Evolutionary conservation across 164 flowering plant species (phyloP).

Genomic region (Sedum album): DNA sequence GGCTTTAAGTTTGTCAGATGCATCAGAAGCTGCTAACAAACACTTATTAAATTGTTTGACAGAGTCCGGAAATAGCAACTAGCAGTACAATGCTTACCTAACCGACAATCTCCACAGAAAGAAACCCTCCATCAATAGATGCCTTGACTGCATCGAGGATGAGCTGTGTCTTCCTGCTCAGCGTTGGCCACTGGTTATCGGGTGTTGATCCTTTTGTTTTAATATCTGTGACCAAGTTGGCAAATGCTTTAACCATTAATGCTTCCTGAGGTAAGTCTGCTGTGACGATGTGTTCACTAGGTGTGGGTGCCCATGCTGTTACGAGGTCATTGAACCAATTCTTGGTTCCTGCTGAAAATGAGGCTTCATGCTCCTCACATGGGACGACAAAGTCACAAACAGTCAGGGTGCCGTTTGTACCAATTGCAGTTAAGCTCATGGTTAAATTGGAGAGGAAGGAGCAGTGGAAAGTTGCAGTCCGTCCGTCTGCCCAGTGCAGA

Average conservation of each 20-base stretch:
- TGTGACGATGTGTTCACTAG: slow-evolving; percentile 32
- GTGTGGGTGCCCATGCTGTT: slow-evolving; percentile 31
- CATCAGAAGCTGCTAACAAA: too few relatives aligned
- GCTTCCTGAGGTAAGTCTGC: slow-evolving; percentile 64
- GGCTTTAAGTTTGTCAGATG: too few relatives aligned
- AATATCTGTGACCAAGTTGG: too few relatives aligned
- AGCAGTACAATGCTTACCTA: too few relatives aligned
- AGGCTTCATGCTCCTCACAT: slow-evolving; percentile 34
- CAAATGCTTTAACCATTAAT: slow-evolving; percentile 57
- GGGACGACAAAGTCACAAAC: slow-evolving; percentile 54
- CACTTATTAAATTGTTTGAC: too few relatives aligned
- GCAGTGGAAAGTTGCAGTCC: slow-evolving; percentile 55
- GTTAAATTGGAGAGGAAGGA: slow-evolving; percentile 43
- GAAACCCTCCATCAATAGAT: slow-evolving; percentile 42
- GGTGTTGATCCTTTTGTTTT: slow-evolving; percentile 35
- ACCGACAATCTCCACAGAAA: too few relatives aligned
- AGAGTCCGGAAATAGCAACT: too few relatives aligned
- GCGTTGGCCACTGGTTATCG: slow-evolving; percentile 52
- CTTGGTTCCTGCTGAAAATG: slow-evolving; percentile 21
- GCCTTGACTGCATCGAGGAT: slow-evolving; percentile 60
- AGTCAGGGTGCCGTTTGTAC: slow-evolving; percentile 46
- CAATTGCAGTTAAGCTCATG: too few relatives aligned
- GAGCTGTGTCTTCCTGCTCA: too few relatives aligned
- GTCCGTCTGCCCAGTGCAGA: too few relatives aligned
- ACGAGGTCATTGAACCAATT: slow-evolving; percentile 29